Evolutionary conservation across 805 yeast genomes (phyloP), one percentile per base, ranked within the genome.

Genomic region (Clavispora santaluciae): DNA sequence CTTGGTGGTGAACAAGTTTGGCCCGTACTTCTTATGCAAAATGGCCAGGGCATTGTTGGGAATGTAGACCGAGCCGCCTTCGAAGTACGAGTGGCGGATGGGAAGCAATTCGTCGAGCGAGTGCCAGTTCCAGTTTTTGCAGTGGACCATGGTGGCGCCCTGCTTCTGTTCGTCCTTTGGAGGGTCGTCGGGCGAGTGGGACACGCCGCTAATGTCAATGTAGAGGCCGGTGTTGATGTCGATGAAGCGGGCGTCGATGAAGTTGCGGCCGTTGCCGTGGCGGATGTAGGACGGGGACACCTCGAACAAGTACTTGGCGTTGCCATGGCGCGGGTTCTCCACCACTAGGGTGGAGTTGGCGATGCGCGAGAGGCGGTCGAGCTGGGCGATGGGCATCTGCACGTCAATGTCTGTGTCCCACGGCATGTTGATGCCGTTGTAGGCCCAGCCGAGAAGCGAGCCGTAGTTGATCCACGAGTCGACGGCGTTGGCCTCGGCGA

Each of bases 81-180:
- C 71, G 33, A 66, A 65, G 39, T 50, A 63, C 3, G 68, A 56
- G 35, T 63, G 67, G 37, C 66, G 54, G 13, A 66, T 44, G 4
- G 71, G 71, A 9, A 63, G 50, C 21, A 66, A 45, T 41, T 65
- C 68, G n/a, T 57, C 58, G 12, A 63, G 48, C 12, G 63, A 48
- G 42, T 63, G 67, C 70, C 69, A 66, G 45, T 66, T 64, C 62
- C 64, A 66, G 45, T 65, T 54, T 38, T 66, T 66, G 51, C 71
- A 66, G 42, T 64, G 65, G 12, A 65, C 67, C 15, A 56, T 48
- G 41, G 56, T 54, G 12, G 57, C 35, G 17, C 16, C 26, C 9
- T 28, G 21, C 18, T 35, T 36, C 20, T 38, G 35, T 5, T 34
- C 16, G 15, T 42, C 17, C 9, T 37, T 26, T 6, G 33, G 26